phyloP scores from a whole-genome alignment of 306 rosid species.

The Sechiopsis laciniata region DNA sequence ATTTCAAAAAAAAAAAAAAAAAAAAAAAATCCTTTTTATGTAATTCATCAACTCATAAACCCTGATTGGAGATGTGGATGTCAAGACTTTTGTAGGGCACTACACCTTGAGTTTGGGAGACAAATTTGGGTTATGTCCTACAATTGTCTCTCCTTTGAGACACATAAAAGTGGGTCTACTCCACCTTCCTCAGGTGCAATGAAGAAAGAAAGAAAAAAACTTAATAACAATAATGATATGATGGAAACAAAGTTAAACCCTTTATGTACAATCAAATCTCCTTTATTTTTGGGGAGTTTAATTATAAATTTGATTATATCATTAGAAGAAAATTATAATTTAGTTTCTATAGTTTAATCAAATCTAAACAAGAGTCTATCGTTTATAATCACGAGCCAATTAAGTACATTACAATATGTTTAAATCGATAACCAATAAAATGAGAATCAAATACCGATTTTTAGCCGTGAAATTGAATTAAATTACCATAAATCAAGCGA shows the following conservation, averaged over 20 bases:
- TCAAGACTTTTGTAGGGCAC: not conserved
- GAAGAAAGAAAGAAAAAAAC: not conserved
- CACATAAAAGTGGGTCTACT: not conserved
- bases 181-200: constrained; percentile 1
- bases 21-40: not conserved
- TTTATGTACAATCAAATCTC: not conserved
- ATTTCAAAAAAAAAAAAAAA: no score
- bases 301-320: no score
- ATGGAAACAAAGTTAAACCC: not conserved
- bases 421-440: no score
- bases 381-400: no score
- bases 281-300: no score
- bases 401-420: no score
- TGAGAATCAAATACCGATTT: no score
- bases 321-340: no score
- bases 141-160: not conserved
- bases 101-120: not conserved
- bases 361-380: no score
- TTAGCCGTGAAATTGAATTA: no score
- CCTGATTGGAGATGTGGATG: constrained; percentile 14
- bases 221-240: not conserved
- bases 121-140: constrained; percentile 11
- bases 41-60: constrained; percentile 1
- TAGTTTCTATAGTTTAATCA: no score
- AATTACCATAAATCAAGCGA: no score